Base-by-base conservation (phyloP, 305 asterid species). In the Plantago lanceolata region DNA sequence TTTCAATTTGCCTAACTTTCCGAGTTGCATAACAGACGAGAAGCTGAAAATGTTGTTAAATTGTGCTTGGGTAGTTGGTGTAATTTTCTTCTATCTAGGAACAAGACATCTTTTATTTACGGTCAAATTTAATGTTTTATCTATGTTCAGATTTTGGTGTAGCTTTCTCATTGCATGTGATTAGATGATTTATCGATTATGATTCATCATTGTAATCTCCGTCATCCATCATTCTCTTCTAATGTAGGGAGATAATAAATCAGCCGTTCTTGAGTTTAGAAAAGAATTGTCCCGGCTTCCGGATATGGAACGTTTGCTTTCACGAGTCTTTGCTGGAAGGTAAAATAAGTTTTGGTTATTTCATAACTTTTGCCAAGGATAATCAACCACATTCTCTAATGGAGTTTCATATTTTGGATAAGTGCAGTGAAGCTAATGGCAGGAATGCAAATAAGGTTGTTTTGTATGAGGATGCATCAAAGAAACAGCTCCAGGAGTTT, bases 221-320 rank as follows among this genome's bases (percentile, higher is more conserved):
- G 5, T 16, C 0, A 55, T 40, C 29, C 13, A 48, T 48, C 28
- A 8, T 62, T 57, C 48, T 21, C 53, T 68, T 57, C 48, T n/a
- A 49, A 66, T 74, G 54, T 64, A 90, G 97, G 97, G 92, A 71
- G 73, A 63, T 52, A 84, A 85, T 78, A 78, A 64, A 63, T 82
- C 90, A 67, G 55, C 70, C 59, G 95, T 79, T 59, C 86, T 88
- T 71, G 85, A 77, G 78, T 93, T 93, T 67, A 81, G 96, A 75
- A 93, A 85, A 74, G 95, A 93, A 78, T 55, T 93, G 68, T 82
- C 88, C 67, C 80, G 76, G 80, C 89, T 93, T 63, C 97, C 96
- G 0, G 99, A 93, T 73, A 85, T 93, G 97, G 99, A 93, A 67
- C 88, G 97, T 64, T 76, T 86, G 81, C 90, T 93, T 73, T 92